These are phyloP conservation scores for Lizonia empirigonia DNA, from an alignment of 2,329 filamentous ascomycete species.

Conservation along the genomic window DNA sequence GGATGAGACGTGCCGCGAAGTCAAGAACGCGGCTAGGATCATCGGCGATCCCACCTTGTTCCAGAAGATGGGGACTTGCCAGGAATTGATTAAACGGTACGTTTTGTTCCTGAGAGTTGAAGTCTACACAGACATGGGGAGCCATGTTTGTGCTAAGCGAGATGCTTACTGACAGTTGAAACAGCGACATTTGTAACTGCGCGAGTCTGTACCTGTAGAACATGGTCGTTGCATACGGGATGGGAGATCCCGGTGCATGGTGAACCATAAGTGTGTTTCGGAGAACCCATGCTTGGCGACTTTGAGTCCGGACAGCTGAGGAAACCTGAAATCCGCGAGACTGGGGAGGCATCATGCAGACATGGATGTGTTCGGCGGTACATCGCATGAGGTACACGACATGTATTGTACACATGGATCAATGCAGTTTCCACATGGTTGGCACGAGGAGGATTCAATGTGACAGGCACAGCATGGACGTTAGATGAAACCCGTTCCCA, in stretches of 20 bases:
- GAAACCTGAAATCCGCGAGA: slow-evolving; percentile 3
- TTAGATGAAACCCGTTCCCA: slow-evolving; percentile 4
- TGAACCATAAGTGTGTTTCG: slow-evolving; percentile 15
- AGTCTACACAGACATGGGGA: slow-evolving; percentile 1
- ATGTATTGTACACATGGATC: slow-evolving; percentile 8
- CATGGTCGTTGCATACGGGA: slow-evolving; percentile 11
- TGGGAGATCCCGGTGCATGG: background rate
- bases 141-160: slow-evolving; percentile 5
- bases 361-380: slow-evolving; percentile 11
- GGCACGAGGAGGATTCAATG: slow-evolving; percentile 7
- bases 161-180: slow-evolving; percentile 30
- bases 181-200: slow-evolving; percentile 50
- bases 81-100: slow-evolving; percentile 97
- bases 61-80: slow-evolving; percentile 94
- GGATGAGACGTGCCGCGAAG: slow-evolving; percentile 95
- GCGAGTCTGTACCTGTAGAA: slow-evolving; percentile 48
- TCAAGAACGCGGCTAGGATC: slow-evolving; percentile 94
- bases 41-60: slow-evolving; percentile 93
- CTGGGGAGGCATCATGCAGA: slow-evolving; percentile 7
- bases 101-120: slow-evolving; percentile 53
- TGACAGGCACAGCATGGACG: slow-evolving; percentile 14
- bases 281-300: background rate
- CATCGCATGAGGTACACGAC: slow-evolving; percentile 2
- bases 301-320: background rate
- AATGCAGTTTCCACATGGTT: background rate